Percentiles rank a stretch among this genome's conserved stretches.
Evolutionary conservation across 208 protist genomes (phyloP).

Genomic region (Wallacemonas sp.): DNA sequence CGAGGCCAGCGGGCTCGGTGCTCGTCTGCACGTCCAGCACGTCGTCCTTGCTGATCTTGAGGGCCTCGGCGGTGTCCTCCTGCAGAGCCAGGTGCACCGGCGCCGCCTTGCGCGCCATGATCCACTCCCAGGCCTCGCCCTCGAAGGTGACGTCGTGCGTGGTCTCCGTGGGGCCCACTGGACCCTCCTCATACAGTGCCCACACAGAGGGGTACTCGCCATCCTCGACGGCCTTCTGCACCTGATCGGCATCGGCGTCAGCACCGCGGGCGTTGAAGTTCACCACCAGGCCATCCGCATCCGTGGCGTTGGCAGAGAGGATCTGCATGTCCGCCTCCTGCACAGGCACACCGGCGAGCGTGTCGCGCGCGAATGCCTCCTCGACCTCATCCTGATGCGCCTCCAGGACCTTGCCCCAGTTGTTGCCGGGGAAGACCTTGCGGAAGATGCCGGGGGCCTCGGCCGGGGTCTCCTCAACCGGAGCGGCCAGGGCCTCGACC

Average conservation of each 20-base stretch:
- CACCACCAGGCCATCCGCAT: constrained; percentile 15
- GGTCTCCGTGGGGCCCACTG: neutral
- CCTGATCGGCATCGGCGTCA: neutral
- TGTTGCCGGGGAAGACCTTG: constrained; percentile 16
- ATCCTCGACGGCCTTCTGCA: constrained; percentile 11
- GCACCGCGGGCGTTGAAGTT: constrained; percentile 4
- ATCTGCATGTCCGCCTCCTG: constrained; percentile 9
- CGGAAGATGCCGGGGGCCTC: neutral
- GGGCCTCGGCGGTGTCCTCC: constrained; percentile 32
- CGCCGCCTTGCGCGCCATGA: constrained; percentile 23
- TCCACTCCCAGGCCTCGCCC: constrained; percentile 35
- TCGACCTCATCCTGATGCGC: neutral
- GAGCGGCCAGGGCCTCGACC: neutral
- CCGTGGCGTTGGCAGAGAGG: constrained; percentile 9
- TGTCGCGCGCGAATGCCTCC: constrained; percentile 17
- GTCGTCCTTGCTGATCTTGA: constrained; percentile 23
- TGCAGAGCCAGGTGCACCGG: constrained; percentile 38
- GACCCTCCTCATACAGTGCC: constrained; percentile 17
- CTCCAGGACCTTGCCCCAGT: constrained; percentile 12
- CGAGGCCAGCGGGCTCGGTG: constrained; percentile 14
- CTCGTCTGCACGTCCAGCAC: constrained; percentile 20
- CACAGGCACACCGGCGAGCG: constrained; percentile 4
- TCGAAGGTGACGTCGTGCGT: constrained; percentile 27
- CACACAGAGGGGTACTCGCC: constrained; percentile 18
- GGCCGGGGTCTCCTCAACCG: neutral